Base-by-base conservation (phyloP, 306 rosid species). In the Hippophae tibetana region DNA sequence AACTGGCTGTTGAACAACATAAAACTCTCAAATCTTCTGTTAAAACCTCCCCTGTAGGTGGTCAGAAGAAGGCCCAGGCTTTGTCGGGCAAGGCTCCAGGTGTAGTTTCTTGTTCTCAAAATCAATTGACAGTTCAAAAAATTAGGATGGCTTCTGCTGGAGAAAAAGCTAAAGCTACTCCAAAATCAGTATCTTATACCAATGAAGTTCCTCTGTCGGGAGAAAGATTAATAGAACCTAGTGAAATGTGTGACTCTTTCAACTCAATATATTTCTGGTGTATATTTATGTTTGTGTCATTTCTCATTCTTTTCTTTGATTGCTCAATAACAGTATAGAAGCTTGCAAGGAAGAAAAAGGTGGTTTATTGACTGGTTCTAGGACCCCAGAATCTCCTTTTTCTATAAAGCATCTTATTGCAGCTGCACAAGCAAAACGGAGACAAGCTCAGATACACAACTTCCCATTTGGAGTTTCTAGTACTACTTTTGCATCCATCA, bases 341-440 rank as follows among this genome's bases (percentile, higher is more conserved):
- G 79, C 54, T 65, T 31, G 38, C 38, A 62, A 71, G 65, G 94
- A 79, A 63, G 87, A 80, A 26, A 81, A 69, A 73, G 64, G 42
- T 69, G 61, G 72, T 62, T 54, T 69, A 42, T 47, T 75, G 65
- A 42, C 68, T 60, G 92, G 70, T 71, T 77, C 90, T 64, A 75
- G 78, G 74, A 79, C 81, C 61, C 71, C 92, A 5, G 98, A 87
- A 57, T 61, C 86, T 72, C 77, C 78, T 54, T 68, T 61, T 47
- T 77, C 94, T 56, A 88, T 93, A 90, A 86, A 65, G 69, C 79
- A 86, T 77, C 99, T 93, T 63, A 93, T 93, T 68, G 99, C 99
- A 7, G 99, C 72, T 69, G 99, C 99, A 52, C 97, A 84, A 74
- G 97, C 90, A 3, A 93, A 88, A 72, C 77, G 95, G 76, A 93